Evolutionary conservation across 345 rosid genomes (phyloP).

Genomic region (Citrus glauca): DNA sequence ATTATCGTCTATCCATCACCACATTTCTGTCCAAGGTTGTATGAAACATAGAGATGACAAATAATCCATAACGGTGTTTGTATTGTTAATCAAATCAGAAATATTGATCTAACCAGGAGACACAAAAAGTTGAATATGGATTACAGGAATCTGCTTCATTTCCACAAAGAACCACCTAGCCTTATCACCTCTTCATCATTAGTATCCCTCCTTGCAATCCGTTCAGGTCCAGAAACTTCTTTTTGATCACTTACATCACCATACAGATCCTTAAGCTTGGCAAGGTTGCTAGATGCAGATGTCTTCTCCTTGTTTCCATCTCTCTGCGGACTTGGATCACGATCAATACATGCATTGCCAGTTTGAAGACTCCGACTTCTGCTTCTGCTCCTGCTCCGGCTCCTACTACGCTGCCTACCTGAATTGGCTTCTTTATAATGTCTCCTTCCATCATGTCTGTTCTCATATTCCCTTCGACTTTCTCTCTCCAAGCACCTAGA

Average conservation of each 20-base stretch:
- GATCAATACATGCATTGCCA: constrained; percentile 36
- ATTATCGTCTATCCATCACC: neutral
- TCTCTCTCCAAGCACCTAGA: constrained; percentile 38
- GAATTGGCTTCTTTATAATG: constrained; percentile 34
- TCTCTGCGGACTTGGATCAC: constrained; percentile 43
- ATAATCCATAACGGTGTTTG: neutral
- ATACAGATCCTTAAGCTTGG: constrained; percentile 85
- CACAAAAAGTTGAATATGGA: neutral
- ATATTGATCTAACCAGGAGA: neutral
- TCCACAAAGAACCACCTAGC: constrained; percentile 88
- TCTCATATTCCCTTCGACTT: constrained; percentile 37
- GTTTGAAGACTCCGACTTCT: constrained; percentile 54
- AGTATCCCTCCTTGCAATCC: constrained; percentile 48
- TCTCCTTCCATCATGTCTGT: constrained; percentile 33
- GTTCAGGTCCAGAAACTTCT: constrained; percentile 46
- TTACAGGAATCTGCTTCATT: constrained; percentile 12
- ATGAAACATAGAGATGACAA: neutral
- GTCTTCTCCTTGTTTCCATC: constrained; percentile 57
- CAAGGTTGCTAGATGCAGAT: constrained; percentile 65
- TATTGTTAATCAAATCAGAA: neutral
- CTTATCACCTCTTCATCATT: constrained; percentile 83
- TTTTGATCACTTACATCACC: constrained; percentile 59
- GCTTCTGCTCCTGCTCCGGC: constrained; percentile 68
- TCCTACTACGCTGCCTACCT: constrained; percentile 24
- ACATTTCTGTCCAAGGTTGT: neutral